These are phyloP conservation scores for Fragaria nilgerrensis DNA, from an alignment of 306 rosid genomes.

Conservation along the genomic window DNA sequence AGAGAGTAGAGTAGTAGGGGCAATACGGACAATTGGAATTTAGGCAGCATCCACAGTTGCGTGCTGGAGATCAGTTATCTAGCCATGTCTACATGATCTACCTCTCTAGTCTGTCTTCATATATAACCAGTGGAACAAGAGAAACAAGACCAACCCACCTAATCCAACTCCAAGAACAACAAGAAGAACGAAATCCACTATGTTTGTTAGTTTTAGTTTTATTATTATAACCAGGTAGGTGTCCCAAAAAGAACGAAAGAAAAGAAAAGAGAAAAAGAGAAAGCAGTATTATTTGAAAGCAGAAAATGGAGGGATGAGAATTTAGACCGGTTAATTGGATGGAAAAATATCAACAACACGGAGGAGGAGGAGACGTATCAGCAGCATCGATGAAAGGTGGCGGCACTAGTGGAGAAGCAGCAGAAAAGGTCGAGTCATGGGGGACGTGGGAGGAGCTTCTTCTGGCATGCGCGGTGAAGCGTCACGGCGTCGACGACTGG, in stretches of 20 bases:
- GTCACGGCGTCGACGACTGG: constrained; percentile 47
- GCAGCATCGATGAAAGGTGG: constrained; percentile 7
- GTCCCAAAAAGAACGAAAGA: not conserved
- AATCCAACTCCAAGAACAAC: not conserved
- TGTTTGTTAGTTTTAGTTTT: not conserved
- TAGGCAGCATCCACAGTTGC: not conserved
- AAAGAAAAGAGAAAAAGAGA: no score
- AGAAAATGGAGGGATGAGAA: constrained; percentile 23
- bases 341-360: not conserved
- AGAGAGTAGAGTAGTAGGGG: not conserved
- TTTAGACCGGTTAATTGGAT: not conserved
- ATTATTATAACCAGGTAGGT: not conserved
- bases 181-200: not conserved
- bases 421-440: constrained; percentile 20
- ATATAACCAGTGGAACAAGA: not conserved
- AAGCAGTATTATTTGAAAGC: constrained; percentile 11
- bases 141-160: not conserved
- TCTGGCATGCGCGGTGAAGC: constrained; percentile 51
- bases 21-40: not conserved
- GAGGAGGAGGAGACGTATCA: not conserved
- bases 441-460: constrained; percentile 54
- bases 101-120: not conserved
- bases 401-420: not conserved
- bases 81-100: not conserved
- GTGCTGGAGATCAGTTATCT: constrained; percentile 4